Conservation (phyloP, 2,329 filamentous ascomycete genomes). For the Aspergillus aculeatinus region DNA sequence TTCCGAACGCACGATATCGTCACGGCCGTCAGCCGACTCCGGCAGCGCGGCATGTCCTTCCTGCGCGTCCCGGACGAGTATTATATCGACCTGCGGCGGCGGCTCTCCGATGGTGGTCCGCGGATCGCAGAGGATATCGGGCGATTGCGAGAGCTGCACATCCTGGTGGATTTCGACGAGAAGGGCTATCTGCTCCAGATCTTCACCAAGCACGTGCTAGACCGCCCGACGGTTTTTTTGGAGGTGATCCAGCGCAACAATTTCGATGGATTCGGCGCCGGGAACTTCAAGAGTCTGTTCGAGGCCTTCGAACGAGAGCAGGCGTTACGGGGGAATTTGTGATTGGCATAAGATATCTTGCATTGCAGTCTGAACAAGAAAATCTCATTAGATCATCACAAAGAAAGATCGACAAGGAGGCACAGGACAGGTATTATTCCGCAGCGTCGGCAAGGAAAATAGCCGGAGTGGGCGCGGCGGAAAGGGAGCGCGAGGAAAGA, state of each 20-base stretch:
- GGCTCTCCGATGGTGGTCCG: conserved; percentile 60
- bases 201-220: conserved; percentile 80
- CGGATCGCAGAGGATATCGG: conserved; percentile 73
- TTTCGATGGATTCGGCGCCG: conserved; percentile 86
- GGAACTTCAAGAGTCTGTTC: conserved; percentile 90
- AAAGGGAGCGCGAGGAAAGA: conserved; percentile 2
- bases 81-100: conserved; percentile 69
- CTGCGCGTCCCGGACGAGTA: conserved; percentile 80
- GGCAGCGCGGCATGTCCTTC: conserved; percentile 79
- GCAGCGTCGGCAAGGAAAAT: neutral
- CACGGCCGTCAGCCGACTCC: conserved; percentile 66
- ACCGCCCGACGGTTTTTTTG: conserved; percentile 89
- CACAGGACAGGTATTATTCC: neutral
- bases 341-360: conserved; percentile 19
- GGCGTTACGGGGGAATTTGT: conserved; percentile 76
- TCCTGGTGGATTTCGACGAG: conserved; percentile 91
- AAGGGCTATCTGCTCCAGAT: conserved; percentile 73
- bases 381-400: neutral
- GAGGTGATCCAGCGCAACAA: conserved; percentile 89
- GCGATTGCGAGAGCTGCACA: conserved; percentile 69
- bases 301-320: conserved; percentile 92
- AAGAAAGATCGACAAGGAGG: neutral
- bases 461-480: neutral
- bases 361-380: neutral
- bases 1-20: conserved; percentile 78